phyloP scores from a whole-genome alignment of 202 grass and related monocot genomes.

The Dendrocalamus latiflorus region DNA sequence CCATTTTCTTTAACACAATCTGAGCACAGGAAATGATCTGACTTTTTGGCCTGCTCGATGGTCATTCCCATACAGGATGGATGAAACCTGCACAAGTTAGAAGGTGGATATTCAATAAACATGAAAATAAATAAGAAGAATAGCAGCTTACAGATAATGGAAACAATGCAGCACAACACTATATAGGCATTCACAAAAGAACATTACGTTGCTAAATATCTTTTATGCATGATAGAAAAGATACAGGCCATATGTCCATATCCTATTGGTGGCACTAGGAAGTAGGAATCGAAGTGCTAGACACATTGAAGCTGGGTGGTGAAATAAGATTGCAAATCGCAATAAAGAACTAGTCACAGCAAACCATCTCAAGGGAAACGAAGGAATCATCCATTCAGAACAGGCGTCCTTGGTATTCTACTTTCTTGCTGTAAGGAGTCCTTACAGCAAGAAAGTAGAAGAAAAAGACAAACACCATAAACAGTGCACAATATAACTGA shows the following conservation, averaged over 20 bases:
- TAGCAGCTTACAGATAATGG: constrained; percentile 4
- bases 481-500: background rate
- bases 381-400: background rate
- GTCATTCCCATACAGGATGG: constrained; percentile 94
- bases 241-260: background rate
- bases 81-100: constrained; percentile 61
- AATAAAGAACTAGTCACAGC: background rate
- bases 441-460: constrained; percentile 11
- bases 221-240: no score
- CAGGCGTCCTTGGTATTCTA: constrained; percentile 7
- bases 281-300: background rate
- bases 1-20: constrained; percentile 79
- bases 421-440: no score
- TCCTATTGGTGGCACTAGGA: constrained; percentile 8
- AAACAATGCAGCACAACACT: background rate
- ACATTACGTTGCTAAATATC: no score
- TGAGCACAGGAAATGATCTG: constrained; percentile 64
- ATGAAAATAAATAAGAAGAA: constrained; percentile 4
- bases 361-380: background rate
- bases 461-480: background rate
- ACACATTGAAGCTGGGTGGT: background rate
- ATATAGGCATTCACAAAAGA: no score
- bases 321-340: background rate
- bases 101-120: constrained; percentile 24
- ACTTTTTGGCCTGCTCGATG: constrained; percentile 80